A percentile compares a stretch with the other conserved stretches of the same genome.
Conservation (phyloP, 2,329 filamentous ascomycete species). For the Hirsutella minnesotensis region DNA sequence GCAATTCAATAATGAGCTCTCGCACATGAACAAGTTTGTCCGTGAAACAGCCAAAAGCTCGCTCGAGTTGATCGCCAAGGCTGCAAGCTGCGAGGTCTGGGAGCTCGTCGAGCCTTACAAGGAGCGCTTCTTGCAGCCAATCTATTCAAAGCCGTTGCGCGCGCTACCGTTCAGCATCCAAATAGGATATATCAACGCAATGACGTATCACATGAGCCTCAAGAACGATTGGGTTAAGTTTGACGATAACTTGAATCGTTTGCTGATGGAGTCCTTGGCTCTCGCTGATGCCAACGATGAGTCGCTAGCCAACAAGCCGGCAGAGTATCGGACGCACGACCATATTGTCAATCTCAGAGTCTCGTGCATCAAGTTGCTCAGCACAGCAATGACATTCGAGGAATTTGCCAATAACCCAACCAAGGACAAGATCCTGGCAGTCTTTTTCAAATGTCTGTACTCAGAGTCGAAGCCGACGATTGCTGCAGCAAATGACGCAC, state of each 20-base stretch:
- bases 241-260: slow-evolving; percentile 78
- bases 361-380: slow-evolving; percentile 84
- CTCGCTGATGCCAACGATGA: slow-evolving; percentile 93
- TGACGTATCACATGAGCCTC: slow-evolving; percentile 86
- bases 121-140: slow-evolving; percentile 77
- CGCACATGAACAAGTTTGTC: slow-evolving; percentile 92
- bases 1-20: slow-evolving; percentile 76
- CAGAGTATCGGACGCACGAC: slow-evolving; percentile 91
- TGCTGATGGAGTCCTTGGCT: slow-evolving; percentile 88
- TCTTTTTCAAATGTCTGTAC: slow-evolving; percentile 97
- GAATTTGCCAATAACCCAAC: slow-evolving; percentile 70
- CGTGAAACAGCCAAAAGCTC: slow-evolving; percentile 75
- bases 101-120: slow-evolving; percentile 85
- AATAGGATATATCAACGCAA: slow-evolving; percentile 96
- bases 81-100: slow-evolving; percentile 67
- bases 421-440: slow-evolving; percentile 66
- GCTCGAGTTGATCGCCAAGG: slow-evolving; percentile 69
- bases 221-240: slow-evolving; percentile 84
- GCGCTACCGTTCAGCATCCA: slow-evolving; percentile 90
- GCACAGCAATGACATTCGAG: slow-evolving; percentile 84
- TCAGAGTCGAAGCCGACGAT: slow-evolving; percentile 87
- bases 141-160: slow-evolving; percentile 88
- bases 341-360: slow-evolving; percentile 85
- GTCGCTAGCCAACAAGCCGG: slow-evolving; percentile 79
- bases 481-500: slow-evolving; percentile 79